phyloP scores from a whole-genome alignment of 2,329 filamentous ascomycete species.

The Fusarium nodosum region DNA sequence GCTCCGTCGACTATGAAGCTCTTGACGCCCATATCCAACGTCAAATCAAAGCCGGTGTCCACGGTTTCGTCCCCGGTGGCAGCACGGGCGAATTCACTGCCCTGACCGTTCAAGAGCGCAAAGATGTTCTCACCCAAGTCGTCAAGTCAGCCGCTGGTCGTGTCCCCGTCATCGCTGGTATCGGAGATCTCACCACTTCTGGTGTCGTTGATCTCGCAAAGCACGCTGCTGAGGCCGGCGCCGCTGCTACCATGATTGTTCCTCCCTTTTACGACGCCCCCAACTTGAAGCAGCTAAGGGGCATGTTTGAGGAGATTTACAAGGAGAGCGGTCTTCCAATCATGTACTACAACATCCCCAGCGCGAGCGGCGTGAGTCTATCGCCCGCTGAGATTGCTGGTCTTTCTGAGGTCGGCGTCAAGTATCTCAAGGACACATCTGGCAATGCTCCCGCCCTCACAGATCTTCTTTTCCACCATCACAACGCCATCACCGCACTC shows the following conservation, averaged over 20 bases:
- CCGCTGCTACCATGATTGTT: conserved; percentile 62
- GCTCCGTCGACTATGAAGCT: conserved; percentile 55
- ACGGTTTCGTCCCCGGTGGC: conserved; percentile 65
- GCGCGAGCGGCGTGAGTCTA: conserved; percentile 60
- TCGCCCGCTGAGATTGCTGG: conserved; percentile 59
- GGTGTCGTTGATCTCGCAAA: conserved; percentile 52
- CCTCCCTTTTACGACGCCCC: conserved; percentile 64
- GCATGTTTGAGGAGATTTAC: conserved; percentile 60
- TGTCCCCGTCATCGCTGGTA: conserved; percentile 59
- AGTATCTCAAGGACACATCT: conserved; percentile 66
- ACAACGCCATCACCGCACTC: conserved; percentile 60
- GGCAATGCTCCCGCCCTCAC: conserved; percentile 65
- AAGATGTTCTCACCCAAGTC: conserved; percentile 57
- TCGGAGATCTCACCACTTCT: conserved; percentile 59
- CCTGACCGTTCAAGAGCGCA: conserved; percentile 60
- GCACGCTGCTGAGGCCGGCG: conserved; percentile 52
- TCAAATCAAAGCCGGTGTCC: conserved; percentile 60
- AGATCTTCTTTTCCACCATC: conserved; percentile 60
- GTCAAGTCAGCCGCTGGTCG: conserved; percentile 56
- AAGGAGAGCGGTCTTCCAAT: conserved; percentile 58
- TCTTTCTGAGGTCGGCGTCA: conserved; percentile 61
- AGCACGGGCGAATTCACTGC: conserved; percentile 64
- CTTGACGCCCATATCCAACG: conserved; percentile 59
- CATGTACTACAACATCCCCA: conserved; percentile 66
- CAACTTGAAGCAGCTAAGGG: conserved; percentile 51